Evolutionary conservation across 306 rosid species (phyloP), one percentile per base, ranked within the genome.

Genomic region (Fragaria ananassa): DNA sequence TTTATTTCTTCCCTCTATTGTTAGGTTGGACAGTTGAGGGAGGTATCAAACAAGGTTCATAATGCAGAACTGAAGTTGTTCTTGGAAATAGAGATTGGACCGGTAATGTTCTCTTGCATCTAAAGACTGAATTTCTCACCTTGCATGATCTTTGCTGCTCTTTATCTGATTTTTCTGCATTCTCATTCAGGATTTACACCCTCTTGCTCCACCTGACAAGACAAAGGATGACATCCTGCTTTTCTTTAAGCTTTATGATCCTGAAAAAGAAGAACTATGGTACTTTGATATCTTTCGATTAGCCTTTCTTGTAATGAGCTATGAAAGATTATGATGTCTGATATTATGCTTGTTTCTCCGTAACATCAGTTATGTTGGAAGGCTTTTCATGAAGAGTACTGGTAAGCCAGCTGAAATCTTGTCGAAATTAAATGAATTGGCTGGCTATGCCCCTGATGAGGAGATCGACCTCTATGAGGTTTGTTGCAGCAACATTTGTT

Each of bases 381-480:
- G 97, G 87, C 88, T 88, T 54, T 89, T 96, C 77, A 98, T 96
- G 66, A 92, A 88, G 87, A 87, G 87, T 58, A 71, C 81, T 53
- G 90, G 93, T 73, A 96, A 91, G 84, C 93, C 98, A 17, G 77
- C 85, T 46, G 99, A 96, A 82, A 86, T 89, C 50, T 58, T 96
- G 82, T 65, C 83, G 9, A 92, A 46, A 84, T 81, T 96, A 73
- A 92, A 92, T 85, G 91, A 92, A 85, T 77, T 96, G 97, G 97
- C 96, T 79, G 91, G 96, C 67, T 91, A 88, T 84, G 84, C 83
- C 72, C 92, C 91, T 57, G 97, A 91, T 25, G 97, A 92, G 79
- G 97, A 92, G 78, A 96, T 96, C 66, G 90, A 87, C 68, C 98
- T 96, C 58, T 96, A 83, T 77, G 98, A 96, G 99, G 99, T 96